Conservation (phyloP, 2,329 filamentous ascomycete species). For the Aspergillus pseudonomiae region DNA sequence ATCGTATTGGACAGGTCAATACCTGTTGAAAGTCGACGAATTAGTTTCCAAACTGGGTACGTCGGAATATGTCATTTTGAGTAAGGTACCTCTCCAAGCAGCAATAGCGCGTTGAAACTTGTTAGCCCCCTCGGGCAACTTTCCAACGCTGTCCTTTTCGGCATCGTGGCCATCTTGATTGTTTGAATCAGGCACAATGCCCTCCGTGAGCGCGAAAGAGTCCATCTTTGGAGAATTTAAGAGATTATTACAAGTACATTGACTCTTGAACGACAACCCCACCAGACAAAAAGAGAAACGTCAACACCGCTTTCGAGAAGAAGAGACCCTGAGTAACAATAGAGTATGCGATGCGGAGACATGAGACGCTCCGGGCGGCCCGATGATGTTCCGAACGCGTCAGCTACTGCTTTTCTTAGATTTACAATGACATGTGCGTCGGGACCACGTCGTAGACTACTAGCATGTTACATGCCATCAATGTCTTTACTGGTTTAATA, state of each 20-base stretch:
- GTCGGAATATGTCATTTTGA: neutral
- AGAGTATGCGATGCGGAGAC: conserved; percentile 29
- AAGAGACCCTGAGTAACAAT: conserved; percentile 1
- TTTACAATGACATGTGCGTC: neutral
- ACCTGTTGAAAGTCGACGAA: conserved; percentile 52
- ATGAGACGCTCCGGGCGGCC: conserved; percentile 33
- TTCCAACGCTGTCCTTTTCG: conserved; percentile 28
- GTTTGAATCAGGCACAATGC: conserved; percentile 36
- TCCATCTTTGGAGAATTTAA: conserved; percentile 40
- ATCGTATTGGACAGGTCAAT: conserved; percentile 86
- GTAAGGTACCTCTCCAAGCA: conserved; percentile 87
- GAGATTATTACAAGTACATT: conserved; percentile 1
- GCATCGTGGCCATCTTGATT: conserved; percentile 30
- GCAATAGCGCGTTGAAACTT: conserved; percentile 97
- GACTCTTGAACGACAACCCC: conserved; percentile 20
- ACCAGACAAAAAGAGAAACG: conserved; percentile 27
- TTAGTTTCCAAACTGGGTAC: conserved; percentile 4
- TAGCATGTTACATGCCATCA: neutral
- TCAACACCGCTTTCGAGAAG: conserved; percentile 12
- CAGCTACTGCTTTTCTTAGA: conserved; percentile 8
- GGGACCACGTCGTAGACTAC: neutral
- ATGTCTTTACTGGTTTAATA: neutral
- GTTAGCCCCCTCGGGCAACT: conserved; percentile 66
- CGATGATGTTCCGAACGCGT: conserved; percentile 38
- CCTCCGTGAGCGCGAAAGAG: conserved; percentile 46